Conservation (phyloP, 1,284 basidiomycete species). For the Cystobasidiaceae sp. region DNA sequence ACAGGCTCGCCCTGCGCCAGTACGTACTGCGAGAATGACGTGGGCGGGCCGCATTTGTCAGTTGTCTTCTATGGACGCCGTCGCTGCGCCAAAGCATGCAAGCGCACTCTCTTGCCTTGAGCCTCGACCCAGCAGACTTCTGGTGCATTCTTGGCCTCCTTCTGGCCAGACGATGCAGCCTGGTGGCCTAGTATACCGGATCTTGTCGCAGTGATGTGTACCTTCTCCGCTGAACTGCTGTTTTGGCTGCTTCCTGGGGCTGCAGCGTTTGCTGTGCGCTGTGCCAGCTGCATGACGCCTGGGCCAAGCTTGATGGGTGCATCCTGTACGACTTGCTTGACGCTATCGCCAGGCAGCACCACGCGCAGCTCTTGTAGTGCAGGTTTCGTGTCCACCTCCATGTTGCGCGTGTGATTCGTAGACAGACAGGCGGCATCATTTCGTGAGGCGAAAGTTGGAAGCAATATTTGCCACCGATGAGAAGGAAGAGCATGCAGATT, state of each 20-base stretch:
- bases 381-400: conserved; percentile 31
- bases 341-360: conserved; percentile 29
- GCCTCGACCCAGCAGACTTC: conserved; percentile 30
- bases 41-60: not conserved
- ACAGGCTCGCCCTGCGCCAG: conserved; percentile 75
- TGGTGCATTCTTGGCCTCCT: not conserved
- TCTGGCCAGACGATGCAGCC: not conserved
- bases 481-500: not conserved
- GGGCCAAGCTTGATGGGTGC: conserved; percentile 25
- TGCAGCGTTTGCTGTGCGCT: not conserved
- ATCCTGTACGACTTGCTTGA: not conserved
- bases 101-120: conserved; percentile 13
- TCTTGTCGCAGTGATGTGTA: conserved; percentile 12
- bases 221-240: too few relatives aligned
- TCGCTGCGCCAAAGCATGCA: not conserved
- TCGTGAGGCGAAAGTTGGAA: too few relatives aligned
- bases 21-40: conserved; percentile 62
- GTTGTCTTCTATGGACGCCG: not conserved
- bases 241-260: not conserved
- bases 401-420: conserved; percentile 41
- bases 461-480: too few relatives aligned
- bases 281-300: conserved; percentile 14
- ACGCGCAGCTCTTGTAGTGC: not conserved
- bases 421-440: too few relatives aligned
- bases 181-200: conserved; percentile 27